phyloP scores from a whole-genome alignment of 768 basidiomycete genomes.

The Pleurotus salmoneostramineus region DNA sequence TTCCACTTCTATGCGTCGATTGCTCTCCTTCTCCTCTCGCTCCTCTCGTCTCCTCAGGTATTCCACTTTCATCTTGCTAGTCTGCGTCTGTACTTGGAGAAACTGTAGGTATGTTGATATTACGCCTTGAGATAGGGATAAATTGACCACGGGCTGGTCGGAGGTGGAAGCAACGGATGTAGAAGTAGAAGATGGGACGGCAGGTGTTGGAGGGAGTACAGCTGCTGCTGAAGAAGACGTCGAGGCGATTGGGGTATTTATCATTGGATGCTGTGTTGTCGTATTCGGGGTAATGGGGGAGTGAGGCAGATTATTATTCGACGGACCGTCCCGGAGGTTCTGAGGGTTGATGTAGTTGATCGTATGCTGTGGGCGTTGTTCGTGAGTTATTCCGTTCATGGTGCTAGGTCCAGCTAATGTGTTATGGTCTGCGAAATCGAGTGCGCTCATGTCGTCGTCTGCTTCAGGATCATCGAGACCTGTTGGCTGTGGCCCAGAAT shows the following conservation, averaged over 20 bases:
- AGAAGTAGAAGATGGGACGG: constrained; percentile 10
- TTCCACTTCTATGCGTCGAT: constrained; percentile 47
- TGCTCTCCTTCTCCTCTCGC: constrained; percentile 60
- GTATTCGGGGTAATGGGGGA: constrained; percentile 6
- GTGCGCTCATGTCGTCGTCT: constrained; percentile 42
- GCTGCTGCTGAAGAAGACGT: constrained; percentile 9
- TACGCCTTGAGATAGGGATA: constrained; percentile 55
- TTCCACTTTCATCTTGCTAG: constrained; percentile 67
- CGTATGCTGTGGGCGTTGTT: constrained; percentile 25
- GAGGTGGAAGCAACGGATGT: not conserved
- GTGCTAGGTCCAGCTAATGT: constrained; percentile 13
- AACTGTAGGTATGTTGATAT: constrained; percentile 54
- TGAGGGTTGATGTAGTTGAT: constrained; percentile 33
- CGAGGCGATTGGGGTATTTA: constrained; percentile 13
- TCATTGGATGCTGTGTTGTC: constrained; percentile 2
- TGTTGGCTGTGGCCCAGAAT: constrained; percentile 24
- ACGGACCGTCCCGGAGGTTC: constrained; percentile 31
- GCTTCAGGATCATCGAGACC: constrained; percentile 41
- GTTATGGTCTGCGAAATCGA: constrained; percentile 38
- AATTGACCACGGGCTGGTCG: constrained; percentile 26
- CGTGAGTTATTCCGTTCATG: constrained; percentile 28
- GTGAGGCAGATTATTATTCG: constrained; percentile 6
- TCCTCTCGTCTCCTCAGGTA: constrained; percentile 65
- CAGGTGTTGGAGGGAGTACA: constrained; percentile 14
- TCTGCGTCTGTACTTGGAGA: constrained; percentile 64